Evolutionary conservation across 257 asterid genomes (phyloP).

Genomic region (Leonotis leonurus): DNA sequence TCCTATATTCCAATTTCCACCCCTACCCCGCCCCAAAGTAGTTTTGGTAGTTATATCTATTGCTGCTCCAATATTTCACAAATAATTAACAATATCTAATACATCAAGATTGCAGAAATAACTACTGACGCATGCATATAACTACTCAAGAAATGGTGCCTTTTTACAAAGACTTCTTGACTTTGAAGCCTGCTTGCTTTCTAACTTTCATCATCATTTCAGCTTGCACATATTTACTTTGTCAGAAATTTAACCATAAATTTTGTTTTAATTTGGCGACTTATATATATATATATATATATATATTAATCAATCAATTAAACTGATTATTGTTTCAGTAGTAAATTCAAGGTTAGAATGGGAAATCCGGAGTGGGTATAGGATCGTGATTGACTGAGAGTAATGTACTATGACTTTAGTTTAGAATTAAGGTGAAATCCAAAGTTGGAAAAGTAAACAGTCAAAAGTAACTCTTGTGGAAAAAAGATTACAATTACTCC

Average conservation of each 20-base stretch:
- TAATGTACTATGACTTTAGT: neutral
- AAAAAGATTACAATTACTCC: neutral
- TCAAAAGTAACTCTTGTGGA: neutral
- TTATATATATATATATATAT: too few species aligned
- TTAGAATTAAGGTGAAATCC: neutral
- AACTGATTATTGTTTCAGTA: neutral
- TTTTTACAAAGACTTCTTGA: conserved; percentile 22
- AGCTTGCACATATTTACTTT: conserved; percentile 8
- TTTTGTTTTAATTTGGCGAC: too few species aligned
- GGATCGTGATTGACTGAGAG: neutral
- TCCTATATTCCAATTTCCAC: conserved; percentile 33
- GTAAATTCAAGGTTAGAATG: neutral
- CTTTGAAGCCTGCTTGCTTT: conserved; percentile 12
- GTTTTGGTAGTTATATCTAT: conserved; percentile 64
- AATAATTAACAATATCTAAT: too few species aligned
- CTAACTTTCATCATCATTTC: conserved; percentile 9
- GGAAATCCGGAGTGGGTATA: neutral
- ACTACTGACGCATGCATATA: conserved; percentile 33
- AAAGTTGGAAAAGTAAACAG: neutral
- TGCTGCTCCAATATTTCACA: conserved; percentile 15
- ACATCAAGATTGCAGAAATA: too few species aligned
- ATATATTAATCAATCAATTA: too few species aligned
- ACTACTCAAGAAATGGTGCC: conserved; percentile 25
- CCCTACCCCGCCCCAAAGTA: conserved; percentile 7
- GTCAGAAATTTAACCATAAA: neutral